Base-by-base conservation (phyloP, 768 basidiomycete species). In the Boletus speciosus region DNA sequence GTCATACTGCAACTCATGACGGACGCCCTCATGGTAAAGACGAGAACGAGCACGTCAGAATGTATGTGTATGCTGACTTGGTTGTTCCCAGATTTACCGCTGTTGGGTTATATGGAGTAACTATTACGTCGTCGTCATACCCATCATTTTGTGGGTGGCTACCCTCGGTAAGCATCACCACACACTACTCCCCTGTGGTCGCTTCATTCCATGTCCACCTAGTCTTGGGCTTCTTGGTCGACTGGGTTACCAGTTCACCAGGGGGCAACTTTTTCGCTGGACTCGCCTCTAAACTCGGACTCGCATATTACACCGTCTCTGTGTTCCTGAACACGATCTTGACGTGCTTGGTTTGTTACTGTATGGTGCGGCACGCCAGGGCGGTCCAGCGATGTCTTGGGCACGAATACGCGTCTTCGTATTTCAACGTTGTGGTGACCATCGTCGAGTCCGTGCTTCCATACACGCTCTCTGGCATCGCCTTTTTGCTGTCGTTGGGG, bases 71-170 rank as follows among this genome's bases (percentile, higher is more conserved):
- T 45, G n/a, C 25, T 64, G 29, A 66, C 14, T 35, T 21, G 34
- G 10, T 46, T 43, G 27, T 6, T 54, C 73, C 23, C 45, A 78
- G 76, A 65, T 78, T 16, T 66, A 74, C 51, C 76, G 74, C 27
- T 74, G 73, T 60, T 70, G 56, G 37, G 55, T 74, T 25, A 52
- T 77, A 35, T 77, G 72, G 71, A 38, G 63, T 31, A 59, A 35
- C 36, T 23, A 55, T 46, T 34, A 29, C 6, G 55, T 41, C 21
- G 27, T 64, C 19, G 2, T 58, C 14, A 10, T 57, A 14, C 68
- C 68, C 25, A 11, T 45, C 25, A 23, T 59, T 40, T n/a, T 71
- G 15, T 69, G 67, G 69, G 0, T 62, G 12, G 25, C 39, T 36
- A 60, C 63, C 15, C 53, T 69, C 3, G 43, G 67, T 69, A 35